Evolutionary conservation across 1,284 basidiomycete species (phyloP).

Genomic region (Apiotrichum laibachii): DNA sequence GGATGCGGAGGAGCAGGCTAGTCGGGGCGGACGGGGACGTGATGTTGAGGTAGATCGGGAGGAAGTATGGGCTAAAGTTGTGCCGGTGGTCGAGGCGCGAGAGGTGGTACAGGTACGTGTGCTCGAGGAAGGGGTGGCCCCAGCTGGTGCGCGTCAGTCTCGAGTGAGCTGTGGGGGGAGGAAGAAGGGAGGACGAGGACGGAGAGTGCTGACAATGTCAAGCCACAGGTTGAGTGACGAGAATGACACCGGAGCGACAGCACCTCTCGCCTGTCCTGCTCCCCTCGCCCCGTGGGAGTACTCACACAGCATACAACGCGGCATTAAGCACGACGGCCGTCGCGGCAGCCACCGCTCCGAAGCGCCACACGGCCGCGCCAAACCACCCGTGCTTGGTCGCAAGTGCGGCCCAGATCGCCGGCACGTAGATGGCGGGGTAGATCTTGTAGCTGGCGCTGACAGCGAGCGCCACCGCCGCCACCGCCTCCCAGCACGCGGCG

Average conservation of each 20-base stretch:
- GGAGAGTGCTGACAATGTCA: no score
- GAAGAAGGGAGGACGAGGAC: no score
- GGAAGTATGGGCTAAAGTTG: conserved; percentile 98
- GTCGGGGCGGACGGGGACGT: background rate
- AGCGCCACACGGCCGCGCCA: conserved; percentile 62
- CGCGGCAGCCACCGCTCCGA: conserved; percentile 64
- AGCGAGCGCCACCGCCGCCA: conserved; percentile 69
- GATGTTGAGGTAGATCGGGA: conserved; percentile 73
- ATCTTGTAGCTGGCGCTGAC: conserved; percentile 90
- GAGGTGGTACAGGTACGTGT: conserved; percentile 92
- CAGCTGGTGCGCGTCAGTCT: conserved; percentile 59
- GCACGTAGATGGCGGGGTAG: conserved; percentile 87
- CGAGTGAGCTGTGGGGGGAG: background rate
- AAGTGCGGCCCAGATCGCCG: conserved; percentile 69
- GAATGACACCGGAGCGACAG: no score
- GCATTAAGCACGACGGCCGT: conserved; percentile 68
- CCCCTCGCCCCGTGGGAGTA: conserved; percentile 18
- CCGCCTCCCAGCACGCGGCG: conserved; percentile 44
- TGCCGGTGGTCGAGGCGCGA: conserved; percentile 90
- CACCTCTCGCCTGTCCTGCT: background rate
- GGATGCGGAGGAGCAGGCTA: conserved; percentile 14
- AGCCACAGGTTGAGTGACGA: no score
- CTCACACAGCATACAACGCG: conserved; percentile 74
- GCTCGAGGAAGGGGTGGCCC: conserved; percentile 86
- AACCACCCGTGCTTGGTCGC: conserved; percentile 52